Base-by-base conservation (phyloP, 1,139 yeast species). In the Pichia inconspicua region DNA sequence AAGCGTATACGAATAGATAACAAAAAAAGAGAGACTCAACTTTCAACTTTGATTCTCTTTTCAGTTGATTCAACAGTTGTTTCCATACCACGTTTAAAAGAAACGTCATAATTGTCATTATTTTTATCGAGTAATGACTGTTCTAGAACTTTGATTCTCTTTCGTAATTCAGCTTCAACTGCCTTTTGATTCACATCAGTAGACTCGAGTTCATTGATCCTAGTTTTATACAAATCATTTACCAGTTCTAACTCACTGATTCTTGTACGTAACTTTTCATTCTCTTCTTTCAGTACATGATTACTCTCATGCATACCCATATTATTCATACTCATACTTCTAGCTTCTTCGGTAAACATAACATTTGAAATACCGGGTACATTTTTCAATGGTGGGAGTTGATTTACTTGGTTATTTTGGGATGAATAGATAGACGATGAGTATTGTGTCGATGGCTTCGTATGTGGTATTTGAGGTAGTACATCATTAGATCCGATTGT, bases 181-280 rank as follows among this genome's bases (percentile, higher is more conserved):
- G 43, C 19, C 19, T 28, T 41, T 22, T 40, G 40, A 22, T 41
- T 32, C 4, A 17, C 73, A 59, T 84, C 92, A 69, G 77, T 69
- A 28, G 79, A 78, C 64, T 90, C 96, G 53, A 90, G 71, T 62
- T 90, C 96, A 66, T 77, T 72, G 45, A 90, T 86, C 57, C 95
- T 77, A 5, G 92, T 78, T 56, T 87, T 76, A 69, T 86, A 85
- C 53, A 90, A 71, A 61, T 89, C 97, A 60, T 88, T 89, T 39
- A 90, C 95, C 42, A 90, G 72, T 64, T 90, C 97, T 51, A 90
- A 73, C 63, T 90, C 97, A n/a, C 87, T 79, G 25, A 89, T 86
- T 50, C 95, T 72, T 0, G 95, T 85, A 54, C 79, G 77, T 52
- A 88, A 69, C 41, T 72, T 69, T 19, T 79, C 78, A 22, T 55